Evolutionary conservation across 2,329 filamentous ascomycete genomes (phyloP).

Genomic region (Calonectria honghensis): DNA sequence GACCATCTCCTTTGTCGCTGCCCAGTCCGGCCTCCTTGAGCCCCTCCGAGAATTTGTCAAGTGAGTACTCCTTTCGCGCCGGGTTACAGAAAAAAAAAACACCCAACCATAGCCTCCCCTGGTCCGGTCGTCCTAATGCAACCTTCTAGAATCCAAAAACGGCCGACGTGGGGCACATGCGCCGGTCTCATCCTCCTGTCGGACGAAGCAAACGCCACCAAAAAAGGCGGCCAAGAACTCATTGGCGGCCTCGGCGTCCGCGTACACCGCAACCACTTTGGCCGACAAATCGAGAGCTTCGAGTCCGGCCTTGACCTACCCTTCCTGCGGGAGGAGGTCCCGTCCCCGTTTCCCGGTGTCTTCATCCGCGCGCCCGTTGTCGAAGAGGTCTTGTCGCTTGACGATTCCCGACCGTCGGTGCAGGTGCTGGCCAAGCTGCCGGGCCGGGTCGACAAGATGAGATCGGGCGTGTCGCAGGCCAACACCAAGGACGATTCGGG

Average conservation of each 20-base stretch:
- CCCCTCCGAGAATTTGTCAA: conserved; percentile 94
- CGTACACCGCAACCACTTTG: conserved; percentile 96
- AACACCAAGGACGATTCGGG: conserved; percentile 68
- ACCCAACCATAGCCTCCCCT: background rate
- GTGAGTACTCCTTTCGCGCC: conserved; percentile 70
- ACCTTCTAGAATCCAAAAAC: conserved; percentile 77
- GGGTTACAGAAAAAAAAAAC: background rate
- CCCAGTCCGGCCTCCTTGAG: conserved; percentile 86
- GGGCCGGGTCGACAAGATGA: conserved; percentile 61
- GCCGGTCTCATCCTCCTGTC: conserved; percentile 94
- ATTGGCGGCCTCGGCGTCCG: conserved; percentile 93
- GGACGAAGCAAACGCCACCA: conserved; percentile 90
- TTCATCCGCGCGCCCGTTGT: conserved; percentile 98
- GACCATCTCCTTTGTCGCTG: conserved; percentile 91
- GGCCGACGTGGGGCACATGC: conserved; percentile 96
- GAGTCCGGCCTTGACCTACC: conserved; percentile 83
- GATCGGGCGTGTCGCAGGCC: conserved; percentile 61
- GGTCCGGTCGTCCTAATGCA: conserved; percentile 10
- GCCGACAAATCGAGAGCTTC: conserved; percentile 94
- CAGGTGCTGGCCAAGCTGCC: conserved; percentile 73
- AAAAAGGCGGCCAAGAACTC: conserved; percentile 92
- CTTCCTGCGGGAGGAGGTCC: conserved; percentile 72
- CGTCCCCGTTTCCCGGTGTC: conserved; percentile 81
- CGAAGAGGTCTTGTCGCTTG: conserved; percentile 79
- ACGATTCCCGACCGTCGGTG: conserved; percentile 62